A percentile compares a stretch with the other conserved stretches of the same genome.
Conservation (phyloP, 805 yeast genomes). For the Cyberlindnera nakhonratchasimensis region DNA sequence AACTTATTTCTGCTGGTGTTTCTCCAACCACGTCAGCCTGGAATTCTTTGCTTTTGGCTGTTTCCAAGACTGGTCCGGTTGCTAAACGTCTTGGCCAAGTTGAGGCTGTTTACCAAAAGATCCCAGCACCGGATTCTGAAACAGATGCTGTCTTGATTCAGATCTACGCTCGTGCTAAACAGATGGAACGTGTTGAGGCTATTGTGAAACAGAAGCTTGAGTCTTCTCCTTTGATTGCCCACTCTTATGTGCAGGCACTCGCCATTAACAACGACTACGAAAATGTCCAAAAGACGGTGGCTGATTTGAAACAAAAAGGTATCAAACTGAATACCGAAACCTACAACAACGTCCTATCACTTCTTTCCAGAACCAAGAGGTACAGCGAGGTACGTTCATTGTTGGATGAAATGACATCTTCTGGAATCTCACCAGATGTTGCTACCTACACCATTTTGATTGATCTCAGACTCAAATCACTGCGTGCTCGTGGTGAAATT, state of each 20-base stretch:
- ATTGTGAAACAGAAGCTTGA: conserved; percentile 30
- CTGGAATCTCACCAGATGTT: conserved; percentile 49
- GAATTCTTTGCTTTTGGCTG: conserved; percentile 55
- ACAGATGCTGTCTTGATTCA: conserved; percentile 47
- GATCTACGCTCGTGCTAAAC: conserved; percentile 44
- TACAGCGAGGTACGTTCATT: conserved; percentile 46
- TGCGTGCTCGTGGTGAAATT: conserved; percentile 39
- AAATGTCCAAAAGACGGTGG: conserved; percentile 11
- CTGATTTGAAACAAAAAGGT: conserved; percentile 23
- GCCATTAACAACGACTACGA: conserved; percentile 14
- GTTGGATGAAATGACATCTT: conserved; percentile 41
- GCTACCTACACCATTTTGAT: conserved; percentile 61
- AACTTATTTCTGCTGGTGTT: conserved; percentile 38
- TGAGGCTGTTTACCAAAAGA: conserved; percentile 35
- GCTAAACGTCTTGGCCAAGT: conserved; percentile 34
- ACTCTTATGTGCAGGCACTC: conserved; percentile 24
- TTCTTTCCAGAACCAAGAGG: conserved; percentile 39
- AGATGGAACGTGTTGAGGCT: conserved; percentile 37
- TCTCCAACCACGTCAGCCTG: conserved; percentile 48
- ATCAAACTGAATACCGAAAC: conserved; percentile 45
- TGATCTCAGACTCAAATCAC: conserved; percentile 48
- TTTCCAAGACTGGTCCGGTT: conserved; percentile 30
- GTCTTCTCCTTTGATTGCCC: conserved; percentile 29
- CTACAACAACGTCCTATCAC: conserved; percentile 49
- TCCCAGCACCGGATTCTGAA: conserved; percentile 42